Conservation (phyloP, 1,139 yeast species). For the Geotrichum klebahnii region DNA sequence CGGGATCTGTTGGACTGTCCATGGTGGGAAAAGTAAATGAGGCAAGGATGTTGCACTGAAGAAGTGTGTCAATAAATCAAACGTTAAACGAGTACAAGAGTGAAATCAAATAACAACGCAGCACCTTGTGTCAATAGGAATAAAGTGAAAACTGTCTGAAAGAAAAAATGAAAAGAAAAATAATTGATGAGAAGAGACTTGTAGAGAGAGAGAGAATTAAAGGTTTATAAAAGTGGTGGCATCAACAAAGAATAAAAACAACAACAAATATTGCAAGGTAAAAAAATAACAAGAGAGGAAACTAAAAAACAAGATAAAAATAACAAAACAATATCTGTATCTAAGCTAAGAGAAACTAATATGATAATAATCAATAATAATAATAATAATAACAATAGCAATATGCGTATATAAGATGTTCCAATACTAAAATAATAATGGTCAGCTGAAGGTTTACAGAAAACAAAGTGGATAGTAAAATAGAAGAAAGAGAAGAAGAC, state of each 20-base stretch:
- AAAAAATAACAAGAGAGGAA: background rate
- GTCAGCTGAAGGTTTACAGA: background rate
- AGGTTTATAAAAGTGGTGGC: conserved; percentile 5
- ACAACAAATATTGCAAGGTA: background rate
- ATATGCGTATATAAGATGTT: too few species aligned
- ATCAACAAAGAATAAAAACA: conserved; percentile 6
- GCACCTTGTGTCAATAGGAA: too few species aligned
- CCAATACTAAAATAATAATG: background rate
- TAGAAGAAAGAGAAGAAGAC: background rate
- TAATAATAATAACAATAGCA: background rate
- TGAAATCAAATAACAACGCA: too few species aligned
- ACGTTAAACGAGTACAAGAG: conserved; percentile 2
- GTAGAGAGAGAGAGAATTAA: background rate
- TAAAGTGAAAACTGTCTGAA: background rate
- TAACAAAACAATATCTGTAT: background rate
- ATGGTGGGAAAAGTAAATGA: conserved; percentile 8
- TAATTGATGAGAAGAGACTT: background rate
- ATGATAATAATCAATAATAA: background rate
- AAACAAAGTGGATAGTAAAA: background rate
- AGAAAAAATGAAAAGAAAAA: background rate
- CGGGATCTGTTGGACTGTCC: conserved; percentile 20
- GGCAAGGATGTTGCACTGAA: background rate
- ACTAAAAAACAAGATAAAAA: conserved; percentile 5
- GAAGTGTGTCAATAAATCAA: background rate
- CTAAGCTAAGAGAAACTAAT: background rate